A percentile compares a stretch with the other conserved stretches of the same genome.
These are phyloP conservation scores for Strobilomyces echinocephalus DNA, from an alignment of 768 basidiomycete species.

Conservation along the genomic window DNA sequence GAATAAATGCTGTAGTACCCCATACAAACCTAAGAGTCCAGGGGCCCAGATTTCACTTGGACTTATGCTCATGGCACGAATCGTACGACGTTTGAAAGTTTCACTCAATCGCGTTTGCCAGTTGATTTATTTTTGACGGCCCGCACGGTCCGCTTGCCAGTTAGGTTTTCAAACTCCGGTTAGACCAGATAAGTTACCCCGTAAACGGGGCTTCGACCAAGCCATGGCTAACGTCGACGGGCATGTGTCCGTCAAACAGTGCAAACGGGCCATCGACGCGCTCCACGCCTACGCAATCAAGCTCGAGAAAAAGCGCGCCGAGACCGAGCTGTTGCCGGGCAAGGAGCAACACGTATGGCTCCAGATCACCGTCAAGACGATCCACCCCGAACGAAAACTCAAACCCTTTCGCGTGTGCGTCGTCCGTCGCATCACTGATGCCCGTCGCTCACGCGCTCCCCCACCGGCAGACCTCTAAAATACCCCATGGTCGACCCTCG, in stretches of 20 bases:
- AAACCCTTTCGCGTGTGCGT: slow-evolving; percentile 85
- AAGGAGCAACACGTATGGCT: slow-evolving; percentile 90
- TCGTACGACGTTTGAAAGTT: too few relatives aligned
- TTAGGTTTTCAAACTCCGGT: too few relatives aligned
- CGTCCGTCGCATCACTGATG: neutral
- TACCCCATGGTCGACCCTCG: slow-evolving; percentile 84
- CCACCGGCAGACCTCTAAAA: slow-evolving; percentile 51
- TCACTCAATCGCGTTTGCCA: too few relatives aligned
- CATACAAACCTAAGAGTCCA: too few relatives aligned
- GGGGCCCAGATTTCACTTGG: too few relatives aligned
- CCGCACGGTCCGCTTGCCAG: too few relatives aligned
- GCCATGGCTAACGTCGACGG: slow-evolving; percentile 56
- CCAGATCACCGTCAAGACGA: slow-evolving; percentile 79
- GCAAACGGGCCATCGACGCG: slow-evolving; percentile 72
- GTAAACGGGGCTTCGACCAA: too few relatives aligned
- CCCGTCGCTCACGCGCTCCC: neutral
- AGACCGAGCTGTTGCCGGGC: slow-evolving; percentile 67
- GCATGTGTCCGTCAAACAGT: slow-evolving; percentile 68
- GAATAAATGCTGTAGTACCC: too few relatives aligned
- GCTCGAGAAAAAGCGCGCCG: slow-evolving; percentile 57
- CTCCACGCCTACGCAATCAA: slow-evolving; percentile 68
- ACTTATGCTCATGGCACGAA: too few relatives aligned
- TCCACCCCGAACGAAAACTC: slow-evolving; percentile 66
- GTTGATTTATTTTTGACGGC: too few relatives aligned
- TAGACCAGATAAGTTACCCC: too few relatives aligned